Percentiles rank a stretch among this genome's conserved stretches.
Conservation (phyloP, 2,329 filamentous ascomycete genomes). For the Scedosporium apiospermum region DNA sequence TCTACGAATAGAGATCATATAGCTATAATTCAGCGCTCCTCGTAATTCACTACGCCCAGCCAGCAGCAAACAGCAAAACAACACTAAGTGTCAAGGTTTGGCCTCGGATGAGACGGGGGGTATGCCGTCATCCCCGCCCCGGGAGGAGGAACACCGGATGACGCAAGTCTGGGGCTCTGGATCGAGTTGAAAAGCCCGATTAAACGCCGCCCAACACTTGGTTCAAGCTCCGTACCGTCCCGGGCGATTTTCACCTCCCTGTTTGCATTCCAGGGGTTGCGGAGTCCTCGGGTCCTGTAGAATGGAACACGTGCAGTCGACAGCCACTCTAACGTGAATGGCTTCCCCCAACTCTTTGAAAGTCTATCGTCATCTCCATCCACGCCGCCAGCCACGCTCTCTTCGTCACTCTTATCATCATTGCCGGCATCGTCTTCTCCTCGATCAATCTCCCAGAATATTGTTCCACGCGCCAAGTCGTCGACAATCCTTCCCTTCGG, state of each 20-base stretch:
- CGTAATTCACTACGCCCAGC: not conserved
- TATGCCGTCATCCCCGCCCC: slow-evolving; percentile 22
- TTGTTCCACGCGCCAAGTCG: slow-evolving; percentile 85
- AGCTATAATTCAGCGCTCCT: not conserved
- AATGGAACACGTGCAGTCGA: slow-evolving; percentile 79
- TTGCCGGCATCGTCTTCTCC: slow-evolving; percentile 38
- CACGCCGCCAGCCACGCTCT: slow-evolving; percentile 18
- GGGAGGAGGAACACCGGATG: slow-evolving; percentile 12
- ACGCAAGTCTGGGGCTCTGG: slow-evolving; percentile 25
- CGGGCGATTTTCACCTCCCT: slow-evolving; percentile 92
- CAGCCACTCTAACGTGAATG: slow-evolving; percentile 85
- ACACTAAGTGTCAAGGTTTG: not conserved
- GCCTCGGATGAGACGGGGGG: not conserved
- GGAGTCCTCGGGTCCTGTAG: slow-evolving; percentile 74
- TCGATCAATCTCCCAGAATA: slow-evolving; percentile 84
- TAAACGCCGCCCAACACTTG: slow-evolving; percentile 65
- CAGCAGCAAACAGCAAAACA: not conserved
- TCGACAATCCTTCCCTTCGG: slow-evolving; percentile 84
- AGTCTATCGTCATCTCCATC: slow-evolving; percentile 28
- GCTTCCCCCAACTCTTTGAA: slow-evolving; percentile 73
- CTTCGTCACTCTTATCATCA: slow-evolving; percentile 32
- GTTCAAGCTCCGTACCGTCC: slow-evolving; percentile 89
- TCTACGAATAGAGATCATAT: not conserved
- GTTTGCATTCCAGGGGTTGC: slow-evolving; percentile 93
- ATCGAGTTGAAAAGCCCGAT: slow-evolving; percentile 66